phyloP scores from a whole-genome alignment of 2,329 filamentous ascomycete genomes.

The Talaromyces islandicus region DNA sequence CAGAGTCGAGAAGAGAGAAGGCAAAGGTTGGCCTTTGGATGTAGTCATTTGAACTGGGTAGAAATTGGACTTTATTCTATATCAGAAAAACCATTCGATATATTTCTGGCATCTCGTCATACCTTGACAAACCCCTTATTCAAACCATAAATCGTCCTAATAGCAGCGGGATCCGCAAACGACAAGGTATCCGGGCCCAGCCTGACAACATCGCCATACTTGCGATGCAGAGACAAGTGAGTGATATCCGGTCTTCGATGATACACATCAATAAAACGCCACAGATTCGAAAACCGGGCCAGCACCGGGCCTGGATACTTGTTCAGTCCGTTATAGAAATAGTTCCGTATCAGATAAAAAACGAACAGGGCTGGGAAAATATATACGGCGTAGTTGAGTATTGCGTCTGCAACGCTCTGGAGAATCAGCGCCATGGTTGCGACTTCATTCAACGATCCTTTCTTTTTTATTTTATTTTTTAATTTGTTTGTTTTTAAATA shows the following conservation, averaged over 20 bases:
- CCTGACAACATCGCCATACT: conserved; percentile 7
- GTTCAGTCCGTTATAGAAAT: background rate
- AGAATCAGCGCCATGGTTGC: background rate
- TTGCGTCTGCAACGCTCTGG: background rate
- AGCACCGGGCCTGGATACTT: background rate
- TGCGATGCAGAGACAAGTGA: conserved; percentile 2
- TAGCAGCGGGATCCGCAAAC: conserved; percentile 65
- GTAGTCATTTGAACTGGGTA: conserved; percentile 73
- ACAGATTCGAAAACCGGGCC: background rate
- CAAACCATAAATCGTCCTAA: conserved; percentile 75
- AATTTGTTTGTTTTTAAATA: background rate
- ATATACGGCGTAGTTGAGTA: background rate
- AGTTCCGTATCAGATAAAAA: background rate
- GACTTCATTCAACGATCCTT: background rate
- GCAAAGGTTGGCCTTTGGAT: conserved; percentile 60
- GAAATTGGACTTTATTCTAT: conserved; percentile 55
- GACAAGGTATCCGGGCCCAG: conserved; percentile 44
- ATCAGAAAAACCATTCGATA: too few relatives aligned
- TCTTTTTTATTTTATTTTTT: background rate
- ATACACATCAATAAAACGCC: background rate
- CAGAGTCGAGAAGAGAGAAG: conserved; percentile 70
- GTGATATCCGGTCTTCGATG: conserved; percentile 1
- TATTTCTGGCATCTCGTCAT: conserved; percentile 8
- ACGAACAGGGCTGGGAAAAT: background rate
- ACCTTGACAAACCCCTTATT: conserved; percentile 79